Evolutionary conservation across 2,329 filamentous ascomycete species (phyloP).

Genomic region (Colletotrichum phormii): DNA sequence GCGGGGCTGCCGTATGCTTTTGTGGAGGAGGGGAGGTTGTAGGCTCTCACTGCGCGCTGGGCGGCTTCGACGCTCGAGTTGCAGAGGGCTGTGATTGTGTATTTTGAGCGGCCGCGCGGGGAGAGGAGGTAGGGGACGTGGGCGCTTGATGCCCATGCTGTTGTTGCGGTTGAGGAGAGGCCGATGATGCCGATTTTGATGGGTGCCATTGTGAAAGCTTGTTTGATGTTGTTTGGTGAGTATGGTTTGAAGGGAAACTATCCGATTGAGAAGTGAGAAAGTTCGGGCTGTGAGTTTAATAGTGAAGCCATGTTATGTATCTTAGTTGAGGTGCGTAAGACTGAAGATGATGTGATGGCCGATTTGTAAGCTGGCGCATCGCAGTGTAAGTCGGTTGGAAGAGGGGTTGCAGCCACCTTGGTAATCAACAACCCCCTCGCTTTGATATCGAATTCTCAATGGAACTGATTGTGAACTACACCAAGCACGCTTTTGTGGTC

Average conservation of each 20-base stretch:
- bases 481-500: background rate
- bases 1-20: constrained; percentile 62
- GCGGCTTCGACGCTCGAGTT: constrained; percentile 62
- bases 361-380: constrained; percentile 12
- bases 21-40: constrained; percentile 52
- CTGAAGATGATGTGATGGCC: constrained; percentile 1
- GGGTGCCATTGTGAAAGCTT: constrained; percentile 36
- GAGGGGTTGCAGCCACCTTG: constrained; percentile 1
- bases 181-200: constrained; percentile 70
- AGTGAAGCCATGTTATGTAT: background rate
- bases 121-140: constrained; percentile 72
- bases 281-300: background rate
- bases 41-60: constrained; percentile 54
- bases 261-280: background rate
- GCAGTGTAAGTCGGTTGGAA: background rate
- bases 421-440: background rate
- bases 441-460: background rate
- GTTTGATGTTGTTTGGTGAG: background rate
- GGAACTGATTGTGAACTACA: background rate
- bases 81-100: constrained; percentile 62
- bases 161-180: constrained; percentile 63
- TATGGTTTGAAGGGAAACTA: background rate
- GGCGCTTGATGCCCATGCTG: constrained; percentile 65
- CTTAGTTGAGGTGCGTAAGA: background rate
- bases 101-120: constrained; percentile 52